A percentile compares a stretch with the other conserved stretches of the same genome.
Conservation (phyloP, 306 rosid genomes). For the Psophocarpus tetragonolobus region DNA sequence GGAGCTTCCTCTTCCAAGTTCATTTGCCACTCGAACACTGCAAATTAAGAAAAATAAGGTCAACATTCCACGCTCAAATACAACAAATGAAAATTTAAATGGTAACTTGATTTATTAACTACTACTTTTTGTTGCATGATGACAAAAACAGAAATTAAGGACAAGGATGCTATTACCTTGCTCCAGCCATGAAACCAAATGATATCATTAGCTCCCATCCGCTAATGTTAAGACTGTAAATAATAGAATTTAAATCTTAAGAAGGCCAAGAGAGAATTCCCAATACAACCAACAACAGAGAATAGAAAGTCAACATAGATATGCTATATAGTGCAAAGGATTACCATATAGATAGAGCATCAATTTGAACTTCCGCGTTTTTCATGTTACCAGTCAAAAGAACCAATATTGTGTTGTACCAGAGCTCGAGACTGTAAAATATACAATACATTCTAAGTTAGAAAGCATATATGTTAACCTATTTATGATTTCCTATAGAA, state of each 20-base stretch:
- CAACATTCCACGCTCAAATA: neutral
- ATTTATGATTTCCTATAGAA: too few relatives aligned
- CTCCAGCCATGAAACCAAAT: slow-evolving; percentile 53
- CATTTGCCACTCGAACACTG: slow-evolving; percentile 64
- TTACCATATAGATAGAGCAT: slow-evolving; percentile 64
- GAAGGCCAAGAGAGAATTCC: neutral
- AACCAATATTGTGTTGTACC: slow-evolving; percentile 53
- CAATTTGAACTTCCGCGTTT: slow-evolving; percentile 50
- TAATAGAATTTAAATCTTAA: neutral
- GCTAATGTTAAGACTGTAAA: slow-evolving; percentile 50
- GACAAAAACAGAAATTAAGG: neutral
- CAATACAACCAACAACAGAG: neutral
- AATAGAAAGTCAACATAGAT: neutral
- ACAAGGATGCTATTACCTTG: slow-evolving; percentile 13
- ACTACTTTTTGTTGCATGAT: too few relatives aligned
- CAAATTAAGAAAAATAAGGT: slow-evolving; percentile 12
- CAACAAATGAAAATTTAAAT: too few relatives aligned
- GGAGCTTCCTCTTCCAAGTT: slow-evolving; percentile 58
- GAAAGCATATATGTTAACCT: neutral
- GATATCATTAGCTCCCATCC: slow-evolving; percentile 65
- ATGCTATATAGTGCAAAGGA: neutral
- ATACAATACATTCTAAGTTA: neutral
- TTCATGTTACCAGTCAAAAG: slow-evolving; percentile 53
- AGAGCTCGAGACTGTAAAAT: slow-evolving; percentile 49
- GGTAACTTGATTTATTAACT: too few relatives aligned